phyloP scores from a whole-genome alignment of 331 rosid genomes.

The Arachis monticola region DNA sequence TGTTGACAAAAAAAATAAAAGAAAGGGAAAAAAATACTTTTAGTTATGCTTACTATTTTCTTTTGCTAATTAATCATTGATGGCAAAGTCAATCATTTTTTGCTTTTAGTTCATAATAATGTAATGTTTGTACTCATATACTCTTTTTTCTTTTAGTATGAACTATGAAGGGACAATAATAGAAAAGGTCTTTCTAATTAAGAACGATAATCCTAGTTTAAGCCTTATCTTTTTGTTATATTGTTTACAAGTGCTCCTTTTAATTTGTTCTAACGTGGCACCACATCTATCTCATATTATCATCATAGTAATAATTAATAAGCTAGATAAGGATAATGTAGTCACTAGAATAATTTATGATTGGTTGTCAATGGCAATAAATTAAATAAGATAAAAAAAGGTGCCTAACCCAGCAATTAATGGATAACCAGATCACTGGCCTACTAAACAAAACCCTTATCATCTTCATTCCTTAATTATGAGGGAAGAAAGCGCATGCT shows the following conservation, averaged over 20 bases:
- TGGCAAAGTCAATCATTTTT: background rate
- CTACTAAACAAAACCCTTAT: constrained; percentile 31
- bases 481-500: constrained; percentile 4
- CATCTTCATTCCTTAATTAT: constrained; percentile 20
- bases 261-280: constrained; percentile 15
- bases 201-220: constrained; percentile 3
- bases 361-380: constrained; percentile 3
- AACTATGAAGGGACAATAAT: too few species aligned
- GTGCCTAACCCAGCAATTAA: background rate
- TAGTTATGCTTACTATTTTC: background rate
- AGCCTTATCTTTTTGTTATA: background rate
- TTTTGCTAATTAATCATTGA: constrained; percentile 19
- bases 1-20: too few species aligned
- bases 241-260: constrained; percentile 13
- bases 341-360: constrained; percentile 12
- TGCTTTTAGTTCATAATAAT: constrained; percentile 4
- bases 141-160: background rate
- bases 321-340: constrained; percentile 34
- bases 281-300: background rate
- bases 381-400: constrained; percentile 6
- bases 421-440: constrained; percentile 38
- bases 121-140: too few species aligned
- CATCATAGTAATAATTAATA: constrained; percentile 5
- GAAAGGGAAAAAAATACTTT: background rate
- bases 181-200: background rate